Base-by-base conservation (phyloP, 306 rosid species). In the Inga oerstediana region DNA sequence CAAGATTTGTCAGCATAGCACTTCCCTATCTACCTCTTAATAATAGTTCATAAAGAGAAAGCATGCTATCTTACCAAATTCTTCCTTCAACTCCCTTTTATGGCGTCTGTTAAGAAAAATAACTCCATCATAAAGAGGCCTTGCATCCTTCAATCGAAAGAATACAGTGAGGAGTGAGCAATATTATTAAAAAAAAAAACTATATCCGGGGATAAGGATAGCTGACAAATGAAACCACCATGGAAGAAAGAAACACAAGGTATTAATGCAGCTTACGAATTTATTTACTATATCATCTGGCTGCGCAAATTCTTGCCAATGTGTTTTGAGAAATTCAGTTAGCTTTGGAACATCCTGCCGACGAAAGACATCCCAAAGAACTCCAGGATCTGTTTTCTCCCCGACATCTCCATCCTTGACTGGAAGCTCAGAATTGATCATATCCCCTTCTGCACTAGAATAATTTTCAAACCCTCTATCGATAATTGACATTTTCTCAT, bases 291-390 rank as follows among this genome's bases (percentile, higher is more conserved):
- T 79, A 68, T 82, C 80, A 85, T 79, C 87, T 46, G 89, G 74
- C 78, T 87, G 89, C 86, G 81, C 85, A 52, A 91, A 88, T 71
- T 94, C 97, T 84, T 82, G 81, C 87, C 91, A 80, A 68, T 91
- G 91, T 64, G 79, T 79, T 89, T 88, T 91, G 80, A 96, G 72
- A 89, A 91, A 96, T 86, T 94, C 94, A 17, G 89, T 84, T 88
- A 94, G 77, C 81, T 88, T 89, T 69, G 93, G 91, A 85, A 91
- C 89, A 82, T 94, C 99, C 86, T 84, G 87, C 75, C 91, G 88
- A 51, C 91, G 91, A 78, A 90, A 96, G 65, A 96, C 97, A 84
- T 94, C 97, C 99, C 99, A 96, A 81, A 91, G 83, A 85, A 90
- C 95, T 87, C 94, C 92, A 37, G 89, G 90, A 79, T 43, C 80